These are phyloP conservation scores for Chaetoceros muelleri DNA, from an alignment of 108 stramenopile species.

Conservation along the genomic window DNA sequence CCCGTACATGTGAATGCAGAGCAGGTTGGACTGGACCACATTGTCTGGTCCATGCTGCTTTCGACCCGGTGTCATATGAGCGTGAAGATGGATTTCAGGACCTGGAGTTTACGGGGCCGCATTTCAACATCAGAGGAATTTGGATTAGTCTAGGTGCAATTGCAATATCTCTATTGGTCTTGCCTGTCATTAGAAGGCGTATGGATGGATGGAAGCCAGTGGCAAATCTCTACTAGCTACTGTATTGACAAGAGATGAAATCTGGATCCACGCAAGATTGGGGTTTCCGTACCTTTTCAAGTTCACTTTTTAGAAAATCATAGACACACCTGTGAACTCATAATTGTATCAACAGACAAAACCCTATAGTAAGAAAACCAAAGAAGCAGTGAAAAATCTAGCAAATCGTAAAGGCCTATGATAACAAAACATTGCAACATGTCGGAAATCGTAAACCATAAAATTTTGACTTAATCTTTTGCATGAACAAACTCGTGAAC, in stretches of 20 bases:
- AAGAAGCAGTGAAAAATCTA: not conserved
- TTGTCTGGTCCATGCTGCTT: slow-evolving; percentile 49
- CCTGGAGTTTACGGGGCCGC: slow-evolving; percentile 53
- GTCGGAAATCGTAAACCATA: too few species aligned
- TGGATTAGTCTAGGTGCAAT: slow-evolving; percentile 10
- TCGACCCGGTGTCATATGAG: slow-evolving; percentile 67
- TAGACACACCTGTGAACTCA: too few species aligned
- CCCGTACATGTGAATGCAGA: slow-evolving; percentile 54
- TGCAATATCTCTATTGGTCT: slow-evolving; percentile 11
- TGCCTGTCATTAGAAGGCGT: slow-evolving; percentile 16
- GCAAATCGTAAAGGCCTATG: not conserved
- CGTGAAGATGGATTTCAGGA: slow-evolving; percentile 50
- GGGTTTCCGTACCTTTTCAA: too few species aligned
- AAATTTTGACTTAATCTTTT: too few species aligned
- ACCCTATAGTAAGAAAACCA: not conserved
- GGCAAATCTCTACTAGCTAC: slow-evolving; percentile 17
- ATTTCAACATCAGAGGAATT: slow-evolving; percentile 16
- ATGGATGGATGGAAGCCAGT: slow-evolving; percentile 47
- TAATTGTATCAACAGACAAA: not conserved
- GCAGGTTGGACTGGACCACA: slow-evolving; percentile 78
- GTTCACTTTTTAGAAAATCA: too few species aligned
- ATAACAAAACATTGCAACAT: too few species aligned
- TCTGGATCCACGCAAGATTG: too few species aligned
- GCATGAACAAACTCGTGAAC: too few species aligned
- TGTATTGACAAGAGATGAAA: not conserved